phyloP scores from a whole-genome alignment of 768 basidiomycete species.

The Mycena metata region DNA sequence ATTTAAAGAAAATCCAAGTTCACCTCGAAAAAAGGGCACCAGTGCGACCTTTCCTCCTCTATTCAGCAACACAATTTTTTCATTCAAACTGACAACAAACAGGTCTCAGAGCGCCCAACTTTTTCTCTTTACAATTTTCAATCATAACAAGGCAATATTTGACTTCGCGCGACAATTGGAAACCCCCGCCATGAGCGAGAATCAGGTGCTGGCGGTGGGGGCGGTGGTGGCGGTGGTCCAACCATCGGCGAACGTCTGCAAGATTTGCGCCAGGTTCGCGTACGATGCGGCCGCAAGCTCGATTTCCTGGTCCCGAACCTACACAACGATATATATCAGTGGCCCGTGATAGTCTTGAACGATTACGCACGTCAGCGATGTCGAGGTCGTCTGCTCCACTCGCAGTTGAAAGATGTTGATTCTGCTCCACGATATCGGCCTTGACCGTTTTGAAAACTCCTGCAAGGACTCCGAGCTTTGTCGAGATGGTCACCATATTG shows the following conservation, averaged over 20 bases:
- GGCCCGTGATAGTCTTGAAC: background rate
- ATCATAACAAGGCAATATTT: too few relatives aligned
- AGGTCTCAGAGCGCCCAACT: too few relatives aligned
- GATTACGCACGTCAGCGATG: background rate
- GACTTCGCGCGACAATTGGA: background rate
- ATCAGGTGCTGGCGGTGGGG: background rate
- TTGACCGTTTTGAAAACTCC: background rate
- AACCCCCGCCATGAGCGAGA: background rate
- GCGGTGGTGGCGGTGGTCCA: background rate
- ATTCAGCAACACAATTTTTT: too few relatives aligned
- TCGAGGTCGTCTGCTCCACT: background rate
- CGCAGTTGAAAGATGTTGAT: background rate
- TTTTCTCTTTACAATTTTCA: too few relatives aligned
- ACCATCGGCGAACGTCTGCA: background rate
- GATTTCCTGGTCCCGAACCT: background rate
- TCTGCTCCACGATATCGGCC: background rate
- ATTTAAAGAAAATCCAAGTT: too few relatives aligned
- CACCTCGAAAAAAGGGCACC: too few relatives aligned
- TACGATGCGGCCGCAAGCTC: background rate
- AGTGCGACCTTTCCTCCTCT: too few relatives aligned
- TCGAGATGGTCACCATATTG: background rate
- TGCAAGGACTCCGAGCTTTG: background rate
- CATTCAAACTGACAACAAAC: too few relatives aligned
- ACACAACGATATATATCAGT: background rate
- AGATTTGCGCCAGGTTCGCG: background rate